Base-by-base conservation (phyloP, 306 rosid genomes). In the Prinsepia uniflora region DNA sequence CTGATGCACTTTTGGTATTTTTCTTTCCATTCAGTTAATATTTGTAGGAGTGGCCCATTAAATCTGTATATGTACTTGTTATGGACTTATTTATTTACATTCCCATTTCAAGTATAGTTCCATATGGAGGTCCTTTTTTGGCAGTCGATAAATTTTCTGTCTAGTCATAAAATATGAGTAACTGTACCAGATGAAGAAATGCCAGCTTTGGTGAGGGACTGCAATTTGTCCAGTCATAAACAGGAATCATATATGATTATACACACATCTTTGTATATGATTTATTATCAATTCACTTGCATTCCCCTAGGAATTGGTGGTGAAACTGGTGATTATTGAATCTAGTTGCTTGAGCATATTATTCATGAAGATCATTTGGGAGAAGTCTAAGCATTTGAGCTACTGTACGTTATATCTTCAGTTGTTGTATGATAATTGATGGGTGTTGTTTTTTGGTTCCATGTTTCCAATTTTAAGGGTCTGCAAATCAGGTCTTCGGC, bases 1-100 rank as follows among this genome's bases (percentile, higher is more conserved):
- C 78, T 55, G 84, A 80, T 58, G 44, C 76, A 40, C 45, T 87
- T 46, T 77, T 94, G 96, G 97, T 93, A 81, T 69, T 84, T 71
- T 48, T 53, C 56, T 75, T 59, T 40, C 7, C 8, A n/a, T 55
- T 42, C 45, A 24, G 45, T 10, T 43, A 41, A 10, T 48, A 7
- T 43, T 46, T 57, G 58, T 67, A 22, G 45, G 55, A 63, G 14
- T 73, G 22, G 45, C 44, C 64, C 49, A 5, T 45, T 19, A 52
- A 42, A 2, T 53, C 18, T 46, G 11, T 64, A 7, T n/a, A 39
- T 68, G 30, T 30, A 49, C 48, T 39, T 22, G 12, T 60, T 50
- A 45, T 72, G 47, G 18, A 24, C 12, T 56, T 46, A 14, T 39
- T 53, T 30, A 36, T 58, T 10, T 64, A 4, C 47, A 36, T 53